Evolutionary conservation across 2,329 filamentous ascomycete genomes (phyloP).

Genomic region (Penicillium sp.): DNA sequence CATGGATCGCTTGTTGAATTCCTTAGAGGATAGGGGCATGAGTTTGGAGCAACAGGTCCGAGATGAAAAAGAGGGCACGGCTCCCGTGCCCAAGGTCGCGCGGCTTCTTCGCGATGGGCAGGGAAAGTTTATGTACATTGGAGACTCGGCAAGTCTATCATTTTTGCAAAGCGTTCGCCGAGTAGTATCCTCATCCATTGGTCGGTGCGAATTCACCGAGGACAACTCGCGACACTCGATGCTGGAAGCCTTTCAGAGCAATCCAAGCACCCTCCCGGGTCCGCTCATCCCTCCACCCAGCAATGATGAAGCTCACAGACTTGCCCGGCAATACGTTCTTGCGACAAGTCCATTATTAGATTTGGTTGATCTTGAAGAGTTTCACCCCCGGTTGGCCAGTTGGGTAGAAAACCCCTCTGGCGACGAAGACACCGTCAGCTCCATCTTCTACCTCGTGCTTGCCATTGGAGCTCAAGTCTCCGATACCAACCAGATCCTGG

Average conservation of each 20-base stretch:
- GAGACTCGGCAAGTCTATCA: conserved; percentile 55
- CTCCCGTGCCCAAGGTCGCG: conserved; percentile 40
- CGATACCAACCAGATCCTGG: conserved; percentile 40
- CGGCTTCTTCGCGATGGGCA: conserved; percentile 54
- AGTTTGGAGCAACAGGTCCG: conserved; percentile 28
- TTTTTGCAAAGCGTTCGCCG: conserved; percentile 55
- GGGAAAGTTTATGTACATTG: conserved; percentile 56
- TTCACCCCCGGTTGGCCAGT: conserved; percentile 38
- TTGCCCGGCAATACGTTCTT: conserved; percentile 46
- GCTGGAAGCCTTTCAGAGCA: conserved; percentile 42
- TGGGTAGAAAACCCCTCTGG: conserved; percentile 39
- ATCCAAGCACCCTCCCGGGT: conserved; percentile 29
- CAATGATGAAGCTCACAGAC: conserved; percentile 40
- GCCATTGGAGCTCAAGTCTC: conserved; percentile 50
- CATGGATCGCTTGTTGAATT: conserved; percentile 36
- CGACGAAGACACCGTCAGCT: conserved; percentile 45
- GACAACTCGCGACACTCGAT: conserved; percentile 44
- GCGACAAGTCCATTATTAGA: conserved; percentile 52
- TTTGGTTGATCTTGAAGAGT: conserved; percentile 49
- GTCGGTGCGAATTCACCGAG: conserved; percentile 43
- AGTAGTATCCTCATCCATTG: conserved; percentile 49
- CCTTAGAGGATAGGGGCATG: conserved; percentile 33
- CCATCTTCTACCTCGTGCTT: conserved; percentile 53
- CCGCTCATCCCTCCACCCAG: conserved; percentile 32
- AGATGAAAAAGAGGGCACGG: conserved; percentile 34